Conservation (phyloP, 331 rosid genomes). For the Spiraea crenata region DNA sequence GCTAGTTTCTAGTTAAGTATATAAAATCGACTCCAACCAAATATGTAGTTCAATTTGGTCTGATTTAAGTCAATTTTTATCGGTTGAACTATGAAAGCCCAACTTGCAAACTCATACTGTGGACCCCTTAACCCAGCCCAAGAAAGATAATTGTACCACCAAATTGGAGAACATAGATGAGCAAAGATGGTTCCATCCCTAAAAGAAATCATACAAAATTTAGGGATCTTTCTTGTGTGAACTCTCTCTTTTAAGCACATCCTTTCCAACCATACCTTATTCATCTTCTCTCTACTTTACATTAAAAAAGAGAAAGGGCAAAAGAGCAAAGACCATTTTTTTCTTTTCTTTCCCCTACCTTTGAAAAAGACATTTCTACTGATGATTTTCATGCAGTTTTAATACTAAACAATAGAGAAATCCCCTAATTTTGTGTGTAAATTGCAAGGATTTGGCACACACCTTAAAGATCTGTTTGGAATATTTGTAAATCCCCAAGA, state of each 20-base stretch:
- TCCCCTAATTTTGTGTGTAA: slow-evolving; percentile 21
- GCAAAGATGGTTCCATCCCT: not conserved
- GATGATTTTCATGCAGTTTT: slow-evolving; percentile 64
- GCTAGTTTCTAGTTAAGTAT: too few relatives aligned
- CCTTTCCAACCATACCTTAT: slow-evolving; percentile 43
- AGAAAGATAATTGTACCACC: not conserved
- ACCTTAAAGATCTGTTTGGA: slow-evolving; percentile 34
- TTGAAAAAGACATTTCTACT: slow-evolving; percentile 43
- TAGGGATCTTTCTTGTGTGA: slow-evolving; percentile 42
- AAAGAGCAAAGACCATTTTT: slow-evolving; percentile 52
- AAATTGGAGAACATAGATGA: too few relatives aligned
- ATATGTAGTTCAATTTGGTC: too few relatives aligned
- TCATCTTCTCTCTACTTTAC: slow-evolving; percentile 48
- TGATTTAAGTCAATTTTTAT: too few relatives aligned
- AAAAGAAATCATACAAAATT: slow-evolving; percentile 17
- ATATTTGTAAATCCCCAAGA: slow-evolving; percentile 78
- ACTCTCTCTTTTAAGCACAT: slow-evolving; percentile 35
- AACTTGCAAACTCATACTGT: not conserved
- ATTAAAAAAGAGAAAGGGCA: slow-evolving; percentile 41
- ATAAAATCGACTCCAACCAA: too few relatives aligned
- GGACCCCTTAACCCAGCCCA: not conserved
- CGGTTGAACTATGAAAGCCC: not conserved
- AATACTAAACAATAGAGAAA: slow-evolving; percentile 34
- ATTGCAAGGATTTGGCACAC: slow-evolving; percentile 52
- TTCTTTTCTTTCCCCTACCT: slow-evolving; percentile 46